Evolutionary conservation across 257 asterid genomes (phyloP).

Genomic region (Salvia splendens): DNA sequence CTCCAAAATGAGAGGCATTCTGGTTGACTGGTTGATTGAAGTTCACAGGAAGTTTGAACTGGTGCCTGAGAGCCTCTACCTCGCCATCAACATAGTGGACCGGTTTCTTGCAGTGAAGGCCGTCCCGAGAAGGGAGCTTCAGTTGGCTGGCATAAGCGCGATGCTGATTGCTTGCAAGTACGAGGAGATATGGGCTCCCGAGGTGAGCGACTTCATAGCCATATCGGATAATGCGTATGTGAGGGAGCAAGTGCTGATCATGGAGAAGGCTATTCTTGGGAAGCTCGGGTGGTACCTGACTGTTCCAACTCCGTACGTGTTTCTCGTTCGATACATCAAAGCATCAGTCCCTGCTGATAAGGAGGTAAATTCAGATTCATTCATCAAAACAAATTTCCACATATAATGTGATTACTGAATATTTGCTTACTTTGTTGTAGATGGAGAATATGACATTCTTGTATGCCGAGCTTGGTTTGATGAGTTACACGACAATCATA

Average conservation of each 20-base stretch:
- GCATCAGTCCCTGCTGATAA: slow-evolving; percentile 47
- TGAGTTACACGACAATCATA: slow-evolving; percentile 51
- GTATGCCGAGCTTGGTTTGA: slow-evolving; percentile 77
- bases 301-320: slow-evolving; percentile 62
- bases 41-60: slow-evolving; percentile 57
- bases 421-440: slow-evolving; percentile 32
- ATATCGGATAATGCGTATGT: slow-evolving; percentile 56
- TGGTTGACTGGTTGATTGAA: slow-evolving; percentile 57
- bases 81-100: slow-evolving; percentile 47
- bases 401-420: not conserved
- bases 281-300: slow-evolving; percentile 59
- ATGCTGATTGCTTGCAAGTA: slow-evolving; percentile 55
- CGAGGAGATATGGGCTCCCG: slow-evolving; percentile 55
- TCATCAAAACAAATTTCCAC: no score
- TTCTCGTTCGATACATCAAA: slow-evolving; percentile 53
- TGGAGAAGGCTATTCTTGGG: slow-evolving; percentile 65
- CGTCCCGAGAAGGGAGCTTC: slow-evolving; percentile 41
- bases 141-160: slow-evolving; percentile 46
- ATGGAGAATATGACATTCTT: slow-evolving; percentile 68
- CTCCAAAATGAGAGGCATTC: slow-evolving; percentile 57
- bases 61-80: slow-evolving; percentile 54
- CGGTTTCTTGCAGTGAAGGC: slow-evolving; percentile 41
- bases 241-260: slow-evolving; percentile 51
- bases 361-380: slow-evolving; percentile 36
- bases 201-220: slow-evolving; percentile 54